Percentiles rank a stretch among this genome's conserved stretches.
Evolutionary conservation across 345 rosid genomes (phyloP).

Genomic region (Eucalyptus decipiens): DNA sequence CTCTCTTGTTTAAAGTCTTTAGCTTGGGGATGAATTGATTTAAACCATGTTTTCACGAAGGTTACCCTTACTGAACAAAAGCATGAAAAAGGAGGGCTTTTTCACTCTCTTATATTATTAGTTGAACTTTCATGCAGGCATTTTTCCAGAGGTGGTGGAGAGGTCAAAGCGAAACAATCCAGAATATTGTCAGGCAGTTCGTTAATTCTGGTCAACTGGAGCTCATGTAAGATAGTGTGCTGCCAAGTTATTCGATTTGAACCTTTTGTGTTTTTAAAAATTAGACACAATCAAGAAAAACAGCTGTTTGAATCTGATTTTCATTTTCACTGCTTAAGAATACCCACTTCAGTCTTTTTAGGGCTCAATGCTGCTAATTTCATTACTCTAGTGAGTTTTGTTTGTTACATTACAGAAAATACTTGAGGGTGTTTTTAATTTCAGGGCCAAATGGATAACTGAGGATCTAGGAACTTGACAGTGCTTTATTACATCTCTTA

Average conservation of each 20-base stretch:
- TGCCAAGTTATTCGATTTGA: neutral
- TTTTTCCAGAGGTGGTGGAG: conserved; percentile 98
- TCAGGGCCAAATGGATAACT: neutral
- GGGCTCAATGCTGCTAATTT: neutral
- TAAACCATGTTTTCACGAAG: neutral
- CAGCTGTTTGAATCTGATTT: neutral
- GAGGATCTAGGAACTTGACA: neutral
- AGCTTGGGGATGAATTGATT: neutral
- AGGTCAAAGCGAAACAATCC: conserved; percentile 58
- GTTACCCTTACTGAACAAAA: neutral
- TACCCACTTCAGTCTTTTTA: neutral
- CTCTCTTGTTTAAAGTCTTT: neutral
- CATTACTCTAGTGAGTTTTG: neutral
- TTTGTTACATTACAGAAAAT: neutral
- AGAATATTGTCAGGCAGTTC: conserved; percentile 44
- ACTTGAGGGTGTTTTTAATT: neutral
- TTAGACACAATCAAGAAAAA: neutral
- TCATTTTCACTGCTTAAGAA: neutral
- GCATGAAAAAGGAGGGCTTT: neutral
- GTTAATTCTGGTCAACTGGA: conserved; percentile 81
- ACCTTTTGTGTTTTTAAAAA: neutral
- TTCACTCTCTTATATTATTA: neutral
- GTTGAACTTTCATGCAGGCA: conserved; percentile 42
- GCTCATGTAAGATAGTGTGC: conserved; percentile 44
- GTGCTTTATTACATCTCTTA: neutral